Conservation (phyloP, 768 basidiomycete genomes). For the Tulasnella sp. region DNA sequence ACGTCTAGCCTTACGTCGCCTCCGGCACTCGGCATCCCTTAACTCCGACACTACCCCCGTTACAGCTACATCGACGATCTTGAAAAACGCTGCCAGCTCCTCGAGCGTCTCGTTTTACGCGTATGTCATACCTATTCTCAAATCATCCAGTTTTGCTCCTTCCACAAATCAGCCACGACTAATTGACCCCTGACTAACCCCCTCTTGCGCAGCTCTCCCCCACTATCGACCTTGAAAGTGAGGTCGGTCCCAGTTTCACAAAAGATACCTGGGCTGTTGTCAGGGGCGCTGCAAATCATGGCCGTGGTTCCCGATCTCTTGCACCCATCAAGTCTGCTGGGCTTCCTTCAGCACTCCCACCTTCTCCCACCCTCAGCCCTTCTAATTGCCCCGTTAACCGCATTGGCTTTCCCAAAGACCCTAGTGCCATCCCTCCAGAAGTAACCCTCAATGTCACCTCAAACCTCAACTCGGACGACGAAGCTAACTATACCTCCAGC, state of each 20-base stretch:
- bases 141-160: too few relatives aligned
- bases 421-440: neutral
- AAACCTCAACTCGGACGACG: neutral
- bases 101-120: constrained; percentile 38
- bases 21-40: neutral
- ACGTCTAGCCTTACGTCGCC: neutral
- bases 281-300: constrained; percentile 22
- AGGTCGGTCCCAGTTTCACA: constrained; percentile 13
- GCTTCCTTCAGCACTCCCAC: neutral
- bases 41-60: neutral
- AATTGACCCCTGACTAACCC: constrained; percentile 20
- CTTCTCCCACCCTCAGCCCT: neutral
- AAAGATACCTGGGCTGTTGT: constrained; percentile 9
- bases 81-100: constrained; percentile 40
- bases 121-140: constrained; percentile 20
- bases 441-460: constrained; percentile 16
- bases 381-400: neutral
- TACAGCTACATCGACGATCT: constrained; percentile 39
- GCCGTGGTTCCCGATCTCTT: neutral
- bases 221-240: constrained; percentile 22
- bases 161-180: neutral
- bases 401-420: neutral
- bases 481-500: neutral
- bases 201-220: constrained; percentile 25
- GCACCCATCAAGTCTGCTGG: neutral